phyloP scores from a whole-genome alignment of 108 stramenopile genomes.

The Hondaea fermentalgiana region DNA sequence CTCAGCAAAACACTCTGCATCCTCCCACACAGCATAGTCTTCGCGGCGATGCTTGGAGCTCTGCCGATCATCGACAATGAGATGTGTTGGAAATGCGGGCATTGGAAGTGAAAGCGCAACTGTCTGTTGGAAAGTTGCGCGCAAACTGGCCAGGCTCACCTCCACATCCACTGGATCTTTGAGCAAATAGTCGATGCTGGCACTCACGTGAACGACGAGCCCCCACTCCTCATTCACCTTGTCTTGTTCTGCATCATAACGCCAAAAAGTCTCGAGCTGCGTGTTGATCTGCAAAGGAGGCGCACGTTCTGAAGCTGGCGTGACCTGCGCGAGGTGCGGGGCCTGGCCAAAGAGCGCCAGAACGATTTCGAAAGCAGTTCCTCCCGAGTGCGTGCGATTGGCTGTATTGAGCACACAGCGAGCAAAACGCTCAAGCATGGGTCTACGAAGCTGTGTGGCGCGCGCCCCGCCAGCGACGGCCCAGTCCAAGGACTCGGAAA shows the following conservation, averaged over 20 bases:
- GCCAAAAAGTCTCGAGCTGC: not conserved
- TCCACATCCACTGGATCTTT: not conserved
- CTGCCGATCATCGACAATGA: not conserved
- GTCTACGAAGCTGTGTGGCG: not conserved
- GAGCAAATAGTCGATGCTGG: not conserved
- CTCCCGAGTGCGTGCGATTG: conserved; percentile 2
- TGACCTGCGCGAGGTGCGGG: not conserved
- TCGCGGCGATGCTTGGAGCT: not conserved
- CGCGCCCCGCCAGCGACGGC: not conserved
- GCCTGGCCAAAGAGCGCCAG: not conserved
- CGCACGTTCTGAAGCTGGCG: not conserved
- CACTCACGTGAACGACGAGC: not conserved
- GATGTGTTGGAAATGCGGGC: not conserved
- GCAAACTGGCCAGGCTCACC: not conserved
- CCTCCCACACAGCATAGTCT: not conserved
- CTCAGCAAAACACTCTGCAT: not conserved
- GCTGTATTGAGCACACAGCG: not conserved
- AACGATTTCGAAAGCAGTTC: not conserved
- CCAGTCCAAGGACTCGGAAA: not conserved
- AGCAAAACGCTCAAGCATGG: not conserved
- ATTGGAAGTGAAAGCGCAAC: not conserved
- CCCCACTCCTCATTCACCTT: not conserved
- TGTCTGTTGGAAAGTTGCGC: not conserved
- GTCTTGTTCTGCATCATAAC: not conserved
- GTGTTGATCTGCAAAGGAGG: not conserved